Percentiles rank a stretch among this genome's conserved stretches.
phyloP scores from a whole-genome alignment of 2,329 filamentous ascomycete genomes.

The Malbranchea cinnamomea region DNA sequence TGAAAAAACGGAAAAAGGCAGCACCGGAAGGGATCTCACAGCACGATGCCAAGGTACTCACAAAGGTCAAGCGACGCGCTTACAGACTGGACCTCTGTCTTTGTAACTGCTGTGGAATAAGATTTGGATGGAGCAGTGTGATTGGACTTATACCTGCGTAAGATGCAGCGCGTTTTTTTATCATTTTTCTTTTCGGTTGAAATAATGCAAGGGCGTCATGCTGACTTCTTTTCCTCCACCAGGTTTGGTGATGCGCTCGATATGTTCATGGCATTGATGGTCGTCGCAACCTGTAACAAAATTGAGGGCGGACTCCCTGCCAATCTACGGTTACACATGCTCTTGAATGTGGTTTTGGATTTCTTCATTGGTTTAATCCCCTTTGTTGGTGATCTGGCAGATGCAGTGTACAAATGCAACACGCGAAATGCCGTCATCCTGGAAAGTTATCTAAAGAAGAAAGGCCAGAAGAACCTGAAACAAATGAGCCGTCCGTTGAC shows the following conservation, averaged over 20 bases:
- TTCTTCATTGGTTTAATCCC: conserved; percentile 37
- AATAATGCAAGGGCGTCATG: neutral
- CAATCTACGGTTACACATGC: conserved; percentile 52
- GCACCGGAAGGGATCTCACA: conserved; percentile 68
- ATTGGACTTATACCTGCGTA: conserved; percentile 72
- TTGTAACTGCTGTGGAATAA: conserved; percentile 65
- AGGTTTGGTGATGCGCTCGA: conserved; percentile 66
- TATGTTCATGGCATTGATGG: conserved; percentile 55
- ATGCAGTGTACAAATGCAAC: conserved; percentile 34
- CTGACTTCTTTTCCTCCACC: conserved; percentile 2
- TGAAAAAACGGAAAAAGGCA: conserved; percentile 73
- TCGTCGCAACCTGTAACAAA: conserved; percentile 56
- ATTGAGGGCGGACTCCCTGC: conserved; percentile 58
- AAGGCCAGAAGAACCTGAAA: conserved; percentile 16
- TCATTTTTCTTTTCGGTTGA: neutral
- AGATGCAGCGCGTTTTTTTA: conserved; percentile 27
- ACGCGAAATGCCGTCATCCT: conserved; percentile 32
- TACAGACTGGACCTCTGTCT: conserved; percentile 75
- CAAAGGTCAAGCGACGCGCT: conserved; percentile 69
- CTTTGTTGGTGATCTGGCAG: conserved; percentile 34
- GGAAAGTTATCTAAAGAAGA: conserved; percentile 29
- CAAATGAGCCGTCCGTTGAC: conserved; percentile 11
- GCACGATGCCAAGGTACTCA: conserved; percentile 69
- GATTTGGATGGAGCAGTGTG: conserved; percentile 78
- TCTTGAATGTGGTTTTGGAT: conserved; percentile 53